Evolutionary conservation across 2,329 filamentous ascomycete species (phyloP).

Genomic region (Diaporthe citrichinensis): DNA sequence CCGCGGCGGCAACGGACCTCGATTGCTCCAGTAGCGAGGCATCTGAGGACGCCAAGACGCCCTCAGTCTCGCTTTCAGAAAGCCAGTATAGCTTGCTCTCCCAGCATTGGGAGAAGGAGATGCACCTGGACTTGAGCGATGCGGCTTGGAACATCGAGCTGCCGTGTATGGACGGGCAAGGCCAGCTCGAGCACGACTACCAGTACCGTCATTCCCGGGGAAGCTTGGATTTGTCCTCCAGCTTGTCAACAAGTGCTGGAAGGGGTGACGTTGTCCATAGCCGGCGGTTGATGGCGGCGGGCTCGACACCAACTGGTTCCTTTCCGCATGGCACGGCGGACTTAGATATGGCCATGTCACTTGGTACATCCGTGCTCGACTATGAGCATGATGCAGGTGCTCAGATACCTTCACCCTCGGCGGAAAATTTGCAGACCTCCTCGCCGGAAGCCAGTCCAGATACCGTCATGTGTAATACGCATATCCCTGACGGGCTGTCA

Average conservation of each 20-base stretch:
- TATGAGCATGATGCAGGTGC: not conserved
- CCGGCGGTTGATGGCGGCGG: not conserved
- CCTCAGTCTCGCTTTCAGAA: constrained; percentile 15
- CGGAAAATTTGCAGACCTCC: not conserved
- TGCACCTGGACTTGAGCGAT: constrained; percentile 11
- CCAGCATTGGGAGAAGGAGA: constrained; percentile 12
- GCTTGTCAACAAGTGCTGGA: constrained; percentile 16
- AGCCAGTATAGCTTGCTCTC: constrained; percentile 12
- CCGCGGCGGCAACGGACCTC: not conserved
- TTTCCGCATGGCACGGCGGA: constrained; percentile 2
- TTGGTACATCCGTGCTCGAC: constrained; percentile 1
- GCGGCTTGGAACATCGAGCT: constrained; percentile 20
- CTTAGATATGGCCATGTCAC: constrained; percentile 4
- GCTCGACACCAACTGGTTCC: not conserved
- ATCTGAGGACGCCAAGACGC: constrained; percentile 17
- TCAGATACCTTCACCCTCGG: not conserved
- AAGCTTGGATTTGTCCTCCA: constrained; percentile 2
- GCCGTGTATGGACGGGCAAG: constrained; percentile 3
- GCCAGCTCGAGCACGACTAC: not conserved
- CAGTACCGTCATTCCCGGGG: constrained; percentile 2
- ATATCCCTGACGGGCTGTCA: constrained; percentile 41
- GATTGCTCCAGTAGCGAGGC: constrained; percentile 11
- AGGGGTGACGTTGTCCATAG: not conserved
- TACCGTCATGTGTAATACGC: constrained; percentile 32
- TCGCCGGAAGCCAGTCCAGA: constrained; percentile 14